Base-by-base conservation (phyloP, 179 eudicot genomes). In the Dionaea muscipula region DNA sequence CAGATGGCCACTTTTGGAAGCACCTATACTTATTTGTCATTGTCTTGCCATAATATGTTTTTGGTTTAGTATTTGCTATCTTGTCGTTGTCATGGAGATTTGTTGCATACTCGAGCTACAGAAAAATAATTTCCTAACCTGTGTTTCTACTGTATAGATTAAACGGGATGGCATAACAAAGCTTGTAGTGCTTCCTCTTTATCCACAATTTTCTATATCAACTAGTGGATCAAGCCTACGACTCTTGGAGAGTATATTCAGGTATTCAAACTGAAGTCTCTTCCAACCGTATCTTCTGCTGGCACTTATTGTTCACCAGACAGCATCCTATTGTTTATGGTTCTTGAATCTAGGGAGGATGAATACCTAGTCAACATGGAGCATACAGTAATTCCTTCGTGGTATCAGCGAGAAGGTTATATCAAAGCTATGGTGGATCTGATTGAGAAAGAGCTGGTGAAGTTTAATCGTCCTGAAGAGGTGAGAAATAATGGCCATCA, bases 371-470 rank as follows among this genome's bases (percentile, higher is more conserved):
- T 82, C 21, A 87, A 82, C 76, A 91, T 91, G 96, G 93, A 87
- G 68, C 96, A 87, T 74, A 87, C 98, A 23, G 98, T 91, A 8
- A 91, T 91, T 50, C 96, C 96, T 60, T 91, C 98, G 62, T 91
- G 98, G 98, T 91, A 91, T 71, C 98, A 91, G 64, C 94, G 98
- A 50, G 96, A 81, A 76, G 98, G 98, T 57, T 91, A 91, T 56
- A 78, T 82, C 31, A 84, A 87, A 69, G 84, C 98, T 62, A 91
- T 91, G 98, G 81, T 82, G 27, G 74, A 80, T 76, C 69, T 91
- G 68, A 91, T 91, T 53, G 88, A 78, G 70, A 75, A 72, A 51
- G 96, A 91, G 69, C 49, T 91, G 37, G 56, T 37, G 57, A 75
- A 68, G 23, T 91, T 91, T 64, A 75, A 67, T 60, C n/a, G 53